Conservation (phyloP, 257 asterid species). For the Verbascum thapsus region DNA sequence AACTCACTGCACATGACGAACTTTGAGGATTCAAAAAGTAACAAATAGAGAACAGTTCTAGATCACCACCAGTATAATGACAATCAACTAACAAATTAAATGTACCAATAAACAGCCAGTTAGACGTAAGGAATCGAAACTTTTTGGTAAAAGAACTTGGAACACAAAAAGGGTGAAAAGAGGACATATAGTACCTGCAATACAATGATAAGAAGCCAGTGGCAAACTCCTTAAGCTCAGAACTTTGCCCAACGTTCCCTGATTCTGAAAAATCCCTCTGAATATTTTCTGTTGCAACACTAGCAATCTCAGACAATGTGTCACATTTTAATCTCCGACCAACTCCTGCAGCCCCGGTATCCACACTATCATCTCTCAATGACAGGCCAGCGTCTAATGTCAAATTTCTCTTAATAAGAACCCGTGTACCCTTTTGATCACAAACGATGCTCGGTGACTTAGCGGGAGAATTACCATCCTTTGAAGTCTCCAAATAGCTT, state of each 20-base stretch:
- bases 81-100: neutral
- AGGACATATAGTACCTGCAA: slow-evolving; percentile 60
- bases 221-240: slow-evolving; percentile 64
- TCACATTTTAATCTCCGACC: slow-evolving; percentile 34
- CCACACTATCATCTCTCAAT: slow-evolving; percentile 40
- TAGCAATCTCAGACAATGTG: slow-evolving; percentile 27
- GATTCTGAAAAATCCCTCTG: slow-evolving; percentile 36
- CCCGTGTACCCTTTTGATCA: slow-evolving; percentile 37
- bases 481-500: slow-evolving; percentile 51
- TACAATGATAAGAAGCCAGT: slow-evolving; percentile 65
- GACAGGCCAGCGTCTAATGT: slow-evolving; percentile 48
- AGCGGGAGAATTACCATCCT: slow-evolving; percentile 42
- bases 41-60: slow-evolving; percentile 23
- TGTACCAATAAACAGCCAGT: neutral
- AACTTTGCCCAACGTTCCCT: slow-evolving; percentile 31
- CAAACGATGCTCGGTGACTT: slow-evolving; percentile 34
- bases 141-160: neutral
- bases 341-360: slow-evolving; percentile 33
- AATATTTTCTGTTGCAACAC: slow-evolving; percentile 30
- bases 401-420: slow-evolving; percentile 60
- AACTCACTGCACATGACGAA: slow-evolving; percentile 47
- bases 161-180: slow-evolving; percentile 12
- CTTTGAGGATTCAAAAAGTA: slow-evolving; percentile 27
- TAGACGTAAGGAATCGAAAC: slow-evolving; percentile 15
- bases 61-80: slow-evolving; percentile 15